Evolutionary conservation across 257 asterid genomes (phyloP), one percentile per base, ranked within the genome.

Genomic region (Przewalskia tangutica): DNA sequence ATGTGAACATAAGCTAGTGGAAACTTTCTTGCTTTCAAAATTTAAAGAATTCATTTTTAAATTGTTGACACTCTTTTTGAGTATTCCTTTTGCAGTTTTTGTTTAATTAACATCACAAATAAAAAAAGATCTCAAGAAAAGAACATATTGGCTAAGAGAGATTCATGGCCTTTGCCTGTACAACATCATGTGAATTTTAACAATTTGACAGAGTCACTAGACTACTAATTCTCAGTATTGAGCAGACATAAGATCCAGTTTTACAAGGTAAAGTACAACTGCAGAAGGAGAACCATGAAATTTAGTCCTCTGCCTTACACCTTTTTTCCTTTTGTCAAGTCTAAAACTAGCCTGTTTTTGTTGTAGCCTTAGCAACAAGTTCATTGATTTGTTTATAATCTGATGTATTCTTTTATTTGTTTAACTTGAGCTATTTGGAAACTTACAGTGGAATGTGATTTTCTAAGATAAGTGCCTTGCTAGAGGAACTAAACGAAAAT

Each of bases 381-480:
- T 48, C 14, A 2, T 71, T 46, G 3, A 5, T 46, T 71, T 23
- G 40, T 71, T 48, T 20, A 23, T 46, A 46, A 20, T 71, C 36
- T 71, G 27, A 75, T 23, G 3, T 75, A 5, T 27, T 51, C 12
- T 23, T 51, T 75, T 75, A 23, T 75, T 75, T 5, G 6, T 75
- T 75, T 13, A 42, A 75, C 20, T 71, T 27, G 80, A 75, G 9
- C 80, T 75, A 14, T 51, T 12, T 1, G 16, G 27, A 50, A 75
- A 13, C 62, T 75, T 48, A 73, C 79, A 20, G 55, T 48, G 59
- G 79, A 48, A 3, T 8, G 14, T 82, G 79, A 80, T 87, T 85
- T 88, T 87, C 42, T 84, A 92, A 91, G 99, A 95, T 85, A 87
- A 84, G 88, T 94, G 98, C 82, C 95, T 91, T 80, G 85, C 90